phyloP scores from a whole-genome alignment of 441 rosid species.

The Gossypium schwendimanii region DNA sequence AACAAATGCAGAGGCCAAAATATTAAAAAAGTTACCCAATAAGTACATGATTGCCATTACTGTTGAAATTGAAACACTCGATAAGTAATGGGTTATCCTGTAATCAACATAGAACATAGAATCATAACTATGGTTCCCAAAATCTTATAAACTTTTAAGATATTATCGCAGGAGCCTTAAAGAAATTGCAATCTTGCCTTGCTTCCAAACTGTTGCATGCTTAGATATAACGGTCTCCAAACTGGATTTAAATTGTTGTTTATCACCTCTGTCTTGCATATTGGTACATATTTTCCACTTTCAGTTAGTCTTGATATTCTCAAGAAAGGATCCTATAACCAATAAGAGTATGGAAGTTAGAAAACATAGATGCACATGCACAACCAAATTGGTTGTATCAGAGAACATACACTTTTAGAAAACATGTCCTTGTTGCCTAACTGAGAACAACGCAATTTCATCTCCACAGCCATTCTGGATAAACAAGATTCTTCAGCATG shows the following conservation, averaged over 20 bases:
- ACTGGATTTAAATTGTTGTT: conserved; percentile 58
- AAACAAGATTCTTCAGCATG: conserved; percentile 64
- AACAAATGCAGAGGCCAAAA: neutral
- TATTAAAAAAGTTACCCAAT: conserved; percentile 41
- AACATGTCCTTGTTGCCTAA: conserved; percentile 67
- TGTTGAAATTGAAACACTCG: conserved; percentile 76
- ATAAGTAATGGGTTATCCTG: conserved; percentile 74
- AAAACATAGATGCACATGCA: neutral
- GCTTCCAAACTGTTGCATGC: conserved; percentile 73
- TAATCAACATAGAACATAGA: conserved; percentile 5
- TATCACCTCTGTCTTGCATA: conserved; percentile 72
- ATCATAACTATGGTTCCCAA: neutral
- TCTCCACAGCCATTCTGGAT: conserved; percentile 49
- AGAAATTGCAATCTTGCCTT: conserved; percentile 41
- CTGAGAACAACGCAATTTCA: conserved; percentile 39
- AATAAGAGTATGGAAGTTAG: neutral
- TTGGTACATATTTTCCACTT: conserved; percentile 42
- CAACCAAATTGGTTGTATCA: conserved; percentile 5
- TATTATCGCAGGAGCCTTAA: neutral
- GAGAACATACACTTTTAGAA: conserved; percentile 60
- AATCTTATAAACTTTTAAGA: conserved; percentile 4
- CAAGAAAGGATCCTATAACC: conserved; percentile 67
- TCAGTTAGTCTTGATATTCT: conserved; percentile 65
- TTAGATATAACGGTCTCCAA: conserved; percentile 57
- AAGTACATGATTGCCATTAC: conserved; percentile 53